Percentiles rank a stretch among this genome's conserved stretches.
phyloP scores from a whole-genome alignment of 2,329 filamentous ascomycete genomes.

The Pseudofabraea citricarpa region DNA sequence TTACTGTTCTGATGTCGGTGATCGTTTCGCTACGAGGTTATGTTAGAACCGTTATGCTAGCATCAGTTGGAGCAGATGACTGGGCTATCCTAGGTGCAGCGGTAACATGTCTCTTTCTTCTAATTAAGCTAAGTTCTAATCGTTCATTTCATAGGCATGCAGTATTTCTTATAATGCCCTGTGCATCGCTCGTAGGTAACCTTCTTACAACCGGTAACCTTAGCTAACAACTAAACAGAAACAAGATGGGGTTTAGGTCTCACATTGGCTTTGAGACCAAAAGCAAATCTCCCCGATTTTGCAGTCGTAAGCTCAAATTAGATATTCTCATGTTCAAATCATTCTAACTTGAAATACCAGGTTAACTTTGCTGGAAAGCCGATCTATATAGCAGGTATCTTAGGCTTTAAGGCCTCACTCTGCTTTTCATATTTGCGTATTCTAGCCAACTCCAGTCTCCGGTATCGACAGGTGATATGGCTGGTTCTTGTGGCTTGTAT shows the following conservation, averaged over 20 bases:
- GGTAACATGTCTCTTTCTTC: not conserved
- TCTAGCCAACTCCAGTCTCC: slow-evolving; percentile 40
- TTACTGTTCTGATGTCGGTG: not conserved
- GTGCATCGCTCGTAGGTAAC: slow-evolving; percentile 42
- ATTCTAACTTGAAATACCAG: slow-evolving; percentile 15
- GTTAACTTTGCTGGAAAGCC: slow-evolving; percentile 49
- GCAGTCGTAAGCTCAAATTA: not conserved
- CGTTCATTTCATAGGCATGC: slow-evolving; percentile 4
- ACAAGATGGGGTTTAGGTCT: slow-evolving; percentile 2
- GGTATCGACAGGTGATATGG: slow-evolving; percentile 30
- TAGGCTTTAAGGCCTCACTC: slow-evolving; percentile 51
- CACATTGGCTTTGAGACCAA: not conserved
- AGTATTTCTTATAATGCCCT: slow-evolving; percentile 41
- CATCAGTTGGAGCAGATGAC: not conserved
- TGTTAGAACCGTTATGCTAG: not conserved
- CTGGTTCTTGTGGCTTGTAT: not conserved
- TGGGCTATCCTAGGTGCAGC: not conserved
- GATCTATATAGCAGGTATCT: slow-evolving; percentile 50
- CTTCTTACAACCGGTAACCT: not conserved
- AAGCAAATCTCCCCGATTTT: not conserved
- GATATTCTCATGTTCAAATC: not conserved
- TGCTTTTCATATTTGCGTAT: slow-evolving; percentile 50
- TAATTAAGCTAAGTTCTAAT: too few relatives aligned
- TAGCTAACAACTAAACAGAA: not conserved
- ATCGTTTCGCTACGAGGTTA: not conserved